These are phyloP conservation scores for Tetrastigma voinierianum DNA, from an alignment of 164 flowering plant species.

Conservation along the genomic window DNA sequence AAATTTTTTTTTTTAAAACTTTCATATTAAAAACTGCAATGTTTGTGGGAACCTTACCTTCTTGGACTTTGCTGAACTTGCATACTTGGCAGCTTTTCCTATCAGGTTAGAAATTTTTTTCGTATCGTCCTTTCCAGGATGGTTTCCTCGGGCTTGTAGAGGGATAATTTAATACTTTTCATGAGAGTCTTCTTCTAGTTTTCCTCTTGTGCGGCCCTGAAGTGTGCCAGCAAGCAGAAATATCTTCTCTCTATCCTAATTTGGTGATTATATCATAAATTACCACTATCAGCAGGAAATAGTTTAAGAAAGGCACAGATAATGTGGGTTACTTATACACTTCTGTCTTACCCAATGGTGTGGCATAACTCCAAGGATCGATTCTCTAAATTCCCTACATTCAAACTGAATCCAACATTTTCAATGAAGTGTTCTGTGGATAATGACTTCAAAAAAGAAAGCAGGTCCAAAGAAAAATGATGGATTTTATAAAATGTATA, in stretches of 20 bases:
- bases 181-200: conserved; percentile 72
- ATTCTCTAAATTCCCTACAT: conserved; percentile 97
- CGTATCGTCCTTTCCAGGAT: conserved; percentile 86
- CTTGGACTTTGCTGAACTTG: conserved; percentile 75
- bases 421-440: too few species aligned
- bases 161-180: conserved; percentile 49
- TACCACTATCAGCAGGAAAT: background rate
- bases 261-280: conserved; percentile 8
- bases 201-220: conserved; percentile 88
- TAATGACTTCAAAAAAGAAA: too few species aligned
- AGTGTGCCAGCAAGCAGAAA: conserved; percentile 70
- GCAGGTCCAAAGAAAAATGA: too few species aligned
- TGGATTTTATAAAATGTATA: too few species aligned
- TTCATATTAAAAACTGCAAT: background rate
- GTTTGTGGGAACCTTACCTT: conserved; percentile 41
- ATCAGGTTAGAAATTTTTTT: conserved; percentile 78
- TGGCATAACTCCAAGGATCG: conserved; percentile 95
- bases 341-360: conserved; percentile 80
- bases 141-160: conserved; percentile 85
- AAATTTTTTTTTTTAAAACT: too few species aligned
- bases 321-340: too few species aligned
- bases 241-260: conserved; percentile 97
- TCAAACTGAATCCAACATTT: conserved; percentile 52
- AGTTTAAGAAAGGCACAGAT: background rate
- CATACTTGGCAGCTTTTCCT: conserved; percentile 80